A percentile compares a stretch with the other conserved stretches of the same genome.
Evolutionary conservation across 169 alveolate species (phyloP).

Genomic region (Cryptosporidium meleagridis): DNA sequence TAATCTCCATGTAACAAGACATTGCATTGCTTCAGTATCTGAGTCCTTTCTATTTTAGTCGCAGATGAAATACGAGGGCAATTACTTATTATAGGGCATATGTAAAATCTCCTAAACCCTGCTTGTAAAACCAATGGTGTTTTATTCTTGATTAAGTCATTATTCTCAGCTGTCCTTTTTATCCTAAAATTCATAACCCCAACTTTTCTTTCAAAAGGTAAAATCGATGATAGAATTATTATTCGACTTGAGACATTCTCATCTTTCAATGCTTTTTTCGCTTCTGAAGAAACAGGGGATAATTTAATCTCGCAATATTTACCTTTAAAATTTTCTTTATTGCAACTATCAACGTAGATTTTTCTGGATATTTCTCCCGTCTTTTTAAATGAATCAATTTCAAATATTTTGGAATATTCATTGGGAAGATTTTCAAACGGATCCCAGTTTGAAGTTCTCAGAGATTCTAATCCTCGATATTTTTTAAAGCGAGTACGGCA

Average conservation of each 20-base stretch:
- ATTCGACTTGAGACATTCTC: constrained; percentile 69
- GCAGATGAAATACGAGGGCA: constrained; percentile 79
- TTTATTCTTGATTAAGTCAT: constrained; percentile 82
- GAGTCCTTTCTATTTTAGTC: constrained; percentile 74
- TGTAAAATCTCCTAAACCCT: constrained; percentile 88
- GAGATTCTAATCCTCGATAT: constrained; percentile 86
- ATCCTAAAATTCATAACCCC: constrained; percentile 87
- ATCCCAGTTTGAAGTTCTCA: constrained; percentile 88
- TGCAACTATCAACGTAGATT: constrained; percentile 30
- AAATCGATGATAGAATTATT: constrained; percentile 84
- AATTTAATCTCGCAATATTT: constrained; percentile 36
- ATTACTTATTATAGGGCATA: constrained; percentile 77
- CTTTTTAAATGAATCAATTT: constrained; percentile 81
- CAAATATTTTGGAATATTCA: constrained; percentile 84
- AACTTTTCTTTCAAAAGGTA: constrained; percentile 89
- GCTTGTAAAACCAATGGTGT: constrained; percentile 82
- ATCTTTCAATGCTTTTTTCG: not conserved
- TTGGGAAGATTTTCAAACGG: constrained; percentile 87
- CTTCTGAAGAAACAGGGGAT: constrained; percentile 23
- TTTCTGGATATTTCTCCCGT: constrained; percentile 74
- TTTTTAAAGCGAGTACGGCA: constrained; percentile 80
- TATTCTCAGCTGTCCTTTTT: constrained; percentile 79
- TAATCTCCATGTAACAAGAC: constrained; percentile 80
- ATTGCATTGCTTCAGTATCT: constrained; percentile 79
- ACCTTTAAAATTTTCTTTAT: constrained; percentile 5